These are phyloP conservation scores for Stephania yunnanensis DNA, from an alignment of 164 flowering plant species.

Conservation along the genomic window DNA sequence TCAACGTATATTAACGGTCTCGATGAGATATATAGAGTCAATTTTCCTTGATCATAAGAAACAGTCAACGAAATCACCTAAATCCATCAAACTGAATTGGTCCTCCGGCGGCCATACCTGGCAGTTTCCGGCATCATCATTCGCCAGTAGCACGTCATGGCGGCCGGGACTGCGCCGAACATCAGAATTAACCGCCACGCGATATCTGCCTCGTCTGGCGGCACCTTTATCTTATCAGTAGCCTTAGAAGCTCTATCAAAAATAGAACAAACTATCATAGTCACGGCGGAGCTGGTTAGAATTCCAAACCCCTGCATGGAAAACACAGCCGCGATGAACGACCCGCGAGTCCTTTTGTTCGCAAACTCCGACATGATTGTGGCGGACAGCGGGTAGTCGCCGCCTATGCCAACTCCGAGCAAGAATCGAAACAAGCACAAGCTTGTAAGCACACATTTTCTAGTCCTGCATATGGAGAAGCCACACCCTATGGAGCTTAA, in stretches of 20 bases:
- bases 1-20: no score
- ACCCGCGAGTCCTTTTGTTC: slow-evolving; percentile 23
- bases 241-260: slow-evolving; percentile 17
- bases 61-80: no score
- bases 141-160: slow-evolving; percentile 44
- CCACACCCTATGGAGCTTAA: slow-evolving; percentile 46
- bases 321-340: slow-evolving; percentile 28
- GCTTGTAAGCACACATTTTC: slow-evolving; percentile 26
- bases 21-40: no score
- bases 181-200: slow-evolving; percentile 37
- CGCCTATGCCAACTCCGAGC: slow-evolving; percentile 30
- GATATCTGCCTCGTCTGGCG: slow-evolving; percentile 40
- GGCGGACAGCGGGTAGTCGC: slow-evolving; percentile 24
- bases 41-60: no score
- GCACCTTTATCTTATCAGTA: slow-evolving; percentile 1
- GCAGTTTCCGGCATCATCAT: slow-evolving; percentile 81
- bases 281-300: slow-evolving; percentile 39
- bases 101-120: slow-evolving; percentile 25
- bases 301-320: slow-evolving; percentile 75
- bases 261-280: slow-evolving; percentile 32
- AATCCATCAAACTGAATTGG: background rate
- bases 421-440: slow-evolving; percentile 26
- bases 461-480: slow-evolving; percentile 37
- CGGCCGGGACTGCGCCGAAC: slow-evolving; percentile 27
- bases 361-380: slow-evolving; percentile 30